Conservation (phyloP, 2,329 filamentous ascomycete species). For the Botrytis tulipae region DNA sequence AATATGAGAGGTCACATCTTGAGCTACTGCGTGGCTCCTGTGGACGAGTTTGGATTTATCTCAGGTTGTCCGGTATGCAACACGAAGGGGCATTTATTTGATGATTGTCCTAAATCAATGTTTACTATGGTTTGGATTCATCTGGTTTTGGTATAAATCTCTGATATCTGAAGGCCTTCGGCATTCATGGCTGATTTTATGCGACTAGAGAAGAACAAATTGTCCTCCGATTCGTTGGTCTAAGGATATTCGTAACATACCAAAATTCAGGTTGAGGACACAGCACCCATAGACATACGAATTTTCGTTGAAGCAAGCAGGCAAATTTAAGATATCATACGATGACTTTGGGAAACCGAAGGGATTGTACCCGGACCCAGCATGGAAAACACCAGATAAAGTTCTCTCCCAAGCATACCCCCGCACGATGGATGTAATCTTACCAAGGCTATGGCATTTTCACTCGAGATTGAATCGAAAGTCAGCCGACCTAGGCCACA, state of each 20-base stretch:
- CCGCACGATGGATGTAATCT: background rate
- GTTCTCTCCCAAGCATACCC: background rate
- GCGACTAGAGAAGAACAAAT: background rate
- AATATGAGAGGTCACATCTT: background rate
- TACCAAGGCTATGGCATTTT: background rate
- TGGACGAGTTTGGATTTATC: slow-evolving; percentile 7
- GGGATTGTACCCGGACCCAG: background rate
- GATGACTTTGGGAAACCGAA: background rate
- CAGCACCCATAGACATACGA: background rate
- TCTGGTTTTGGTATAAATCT: background rate
- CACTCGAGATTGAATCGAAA: background rate
- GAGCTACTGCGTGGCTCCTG: background rate
- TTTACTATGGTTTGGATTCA: no score
- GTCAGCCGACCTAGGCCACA: background rate
- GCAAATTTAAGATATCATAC: background rate
- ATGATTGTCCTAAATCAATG: background rate
- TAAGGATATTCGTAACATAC: background rate
- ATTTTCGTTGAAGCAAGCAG: background rate
- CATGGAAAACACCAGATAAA: background rate
- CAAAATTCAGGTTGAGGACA: background rate
- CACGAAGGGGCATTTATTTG: background rate
- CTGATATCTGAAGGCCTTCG: background rate
- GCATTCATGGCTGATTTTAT: background rate
- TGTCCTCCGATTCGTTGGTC: slow-evolving; percentile 3
- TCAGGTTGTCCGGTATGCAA: slow-evolving; percentile 6